A percentile compares a stretch with the other conserved stretches of the same genome.
Evolutionary conservation across 805 yeast genomes (phyloP).

Genomic region (Vanderwaltozyma yarrowii): DNA sequence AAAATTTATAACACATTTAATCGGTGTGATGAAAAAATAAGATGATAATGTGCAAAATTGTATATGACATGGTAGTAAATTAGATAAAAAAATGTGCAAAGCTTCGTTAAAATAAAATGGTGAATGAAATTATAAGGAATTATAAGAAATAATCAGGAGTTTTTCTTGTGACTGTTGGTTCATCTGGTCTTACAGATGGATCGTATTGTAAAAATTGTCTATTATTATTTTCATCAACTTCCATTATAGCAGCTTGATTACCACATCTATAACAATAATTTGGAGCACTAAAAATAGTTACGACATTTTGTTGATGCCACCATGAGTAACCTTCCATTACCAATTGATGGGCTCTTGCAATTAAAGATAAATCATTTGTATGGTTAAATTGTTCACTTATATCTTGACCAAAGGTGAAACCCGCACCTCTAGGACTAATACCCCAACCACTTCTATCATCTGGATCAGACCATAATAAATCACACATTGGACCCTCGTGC

Average conservation of each 20-base stretch:
- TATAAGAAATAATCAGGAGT: conserved; percentile 93
- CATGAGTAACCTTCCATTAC: conserved; percentile 93
- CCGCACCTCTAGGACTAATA: conserved; percentile 93
- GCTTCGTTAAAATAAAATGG: neutral
- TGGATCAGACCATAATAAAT: conserved; percentile 89
- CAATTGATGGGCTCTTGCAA: conserved; percentile 90
- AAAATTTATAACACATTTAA: too few species aligned
- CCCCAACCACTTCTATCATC: conserved; percentile 98
- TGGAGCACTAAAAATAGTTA: conserved; percentile 87
- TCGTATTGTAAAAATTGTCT: conserved; percentile 88
- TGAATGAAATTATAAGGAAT: conserved; percentile 6
- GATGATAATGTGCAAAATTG: neutral
- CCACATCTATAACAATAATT: conserved; percentile 95
- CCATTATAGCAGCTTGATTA: conserved; percentile 95
- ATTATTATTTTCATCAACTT: conserved; percentile 84
- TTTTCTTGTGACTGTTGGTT: conserved; percentile 89
- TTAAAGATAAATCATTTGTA: conserved; percentile 65
- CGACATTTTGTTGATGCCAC: conserved; percentile 87
- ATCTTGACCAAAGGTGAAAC: conserved; percentile 92
- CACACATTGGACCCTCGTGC: conserved; percentile 96
- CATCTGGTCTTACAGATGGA: conserved; percentile 92
- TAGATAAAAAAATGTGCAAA: neutral
- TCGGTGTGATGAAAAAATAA: too few species aligned
- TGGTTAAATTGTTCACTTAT: conserved; percentile 86
- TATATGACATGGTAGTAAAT: neutral